These are phyloP conservation scores for Cryptosporidium sp. DNA, from an alignment of 169 alveolate genomes.

Conservation along the genomic window DNA sequence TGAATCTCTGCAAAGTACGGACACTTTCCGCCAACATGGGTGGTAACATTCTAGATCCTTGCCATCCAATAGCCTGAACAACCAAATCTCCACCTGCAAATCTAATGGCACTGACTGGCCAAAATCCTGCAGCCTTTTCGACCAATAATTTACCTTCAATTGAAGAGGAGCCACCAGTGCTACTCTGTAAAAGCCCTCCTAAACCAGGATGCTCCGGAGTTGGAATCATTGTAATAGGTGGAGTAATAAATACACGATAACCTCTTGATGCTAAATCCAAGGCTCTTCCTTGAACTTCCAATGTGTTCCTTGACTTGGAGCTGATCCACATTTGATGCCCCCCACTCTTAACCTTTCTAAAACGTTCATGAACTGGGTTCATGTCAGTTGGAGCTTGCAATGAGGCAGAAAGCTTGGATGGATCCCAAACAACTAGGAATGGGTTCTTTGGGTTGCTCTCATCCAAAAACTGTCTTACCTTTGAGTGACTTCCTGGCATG, in stretches of 20 bases:
- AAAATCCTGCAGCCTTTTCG: conserved; percentile 36
- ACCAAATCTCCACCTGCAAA: conserved; percentile 62
- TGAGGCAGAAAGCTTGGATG: conserved; percentile 64
- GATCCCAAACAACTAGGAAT: conserved; percentile 71
- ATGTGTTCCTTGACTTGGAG: conserved; percentile 38
- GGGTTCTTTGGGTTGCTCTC: conserved; percentile 69
- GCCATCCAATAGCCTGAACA: conserved; percentile 74
- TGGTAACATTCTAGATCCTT: conserved; percentile 66
- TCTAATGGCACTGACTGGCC: conserved; percentile 64
- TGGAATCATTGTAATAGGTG: conserved; percentile 59
- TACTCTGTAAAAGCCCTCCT: not conserved
- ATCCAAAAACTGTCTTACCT: conserved; percentile 58
- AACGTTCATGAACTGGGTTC: conserved; percentile 64
- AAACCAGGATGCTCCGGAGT: conserved; percentile 58
- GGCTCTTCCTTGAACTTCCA: conserved; percentile 74
- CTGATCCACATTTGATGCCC: conserved; percentile 74
- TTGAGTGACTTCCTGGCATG: conserved; percentile 75
- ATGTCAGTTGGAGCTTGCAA: conserved; percentile 52
- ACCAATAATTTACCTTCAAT: conserved; percentile 58
- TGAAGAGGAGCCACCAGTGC: conserved; percentile 4
- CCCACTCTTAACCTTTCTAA: conserved; percentile 65
- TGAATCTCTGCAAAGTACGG: conserved; percentile 16
- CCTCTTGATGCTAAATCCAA: conserved; percentile 64
- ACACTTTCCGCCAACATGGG: conserved; percentile 67
- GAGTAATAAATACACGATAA: conserved; percentile 59